A percentile compares a stretch with the other conserved stretches of the same genome.
These are phyloP conservation scores for Gastrolobium villosum DNA, from an alignment of 306 rosid species.

Conservation along the genomic window DNA sequence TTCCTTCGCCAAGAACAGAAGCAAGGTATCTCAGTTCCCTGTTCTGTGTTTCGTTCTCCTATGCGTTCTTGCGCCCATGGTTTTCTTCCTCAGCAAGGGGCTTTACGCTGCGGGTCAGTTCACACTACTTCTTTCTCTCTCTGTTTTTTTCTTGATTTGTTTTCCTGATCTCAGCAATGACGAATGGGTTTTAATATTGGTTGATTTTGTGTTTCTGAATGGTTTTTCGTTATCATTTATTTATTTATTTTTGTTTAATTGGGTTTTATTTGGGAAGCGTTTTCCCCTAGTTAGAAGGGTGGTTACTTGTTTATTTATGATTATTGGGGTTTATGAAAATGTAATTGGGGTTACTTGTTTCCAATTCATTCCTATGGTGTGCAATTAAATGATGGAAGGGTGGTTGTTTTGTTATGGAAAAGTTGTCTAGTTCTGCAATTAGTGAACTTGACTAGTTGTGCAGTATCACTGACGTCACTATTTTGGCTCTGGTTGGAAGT, in stretches of 20 bases:
- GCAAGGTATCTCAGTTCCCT: conserved; percentile 65
- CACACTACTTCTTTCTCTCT: not conserved
- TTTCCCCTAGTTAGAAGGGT: conserved; percentile 2
- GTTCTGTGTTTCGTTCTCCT: conserved; percentile 60
- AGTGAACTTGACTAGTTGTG: not conserved
- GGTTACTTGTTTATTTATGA: conserved; percentile 14
- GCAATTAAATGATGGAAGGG: conserved; percentile 3
- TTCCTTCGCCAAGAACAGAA: conserved; percentile 54
- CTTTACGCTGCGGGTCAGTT: conserved; percentile 64
- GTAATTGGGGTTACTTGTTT: conserved; percentile 15
- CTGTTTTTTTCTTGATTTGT: conserved; percentile 7
- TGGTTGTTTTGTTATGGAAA: not conserved
- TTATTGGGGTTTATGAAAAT: not conserved
- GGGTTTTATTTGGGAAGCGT: conserved; percentile 10
- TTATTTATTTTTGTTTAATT: not conserved
- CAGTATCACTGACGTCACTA: not conserved
- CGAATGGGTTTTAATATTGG: not conserved
- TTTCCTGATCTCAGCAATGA: conserved; percentile 18
- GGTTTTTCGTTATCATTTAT: not conserved
- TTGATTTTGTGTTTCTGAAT: conserved; percentile 20
- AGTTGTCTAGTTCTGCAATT: not conserved
- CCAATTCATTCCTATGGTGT: conserved; percentile 3
- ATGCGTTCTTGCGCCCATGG: conserved; percentile 63
- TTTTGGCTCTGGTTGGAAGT: conserved; percentile 22
- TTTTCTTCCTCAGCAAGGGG: conserved; percentile 78